phyloP scores from a whole-genome alignment of 345 rosid species.

The Corymbia maculata region DNA sequence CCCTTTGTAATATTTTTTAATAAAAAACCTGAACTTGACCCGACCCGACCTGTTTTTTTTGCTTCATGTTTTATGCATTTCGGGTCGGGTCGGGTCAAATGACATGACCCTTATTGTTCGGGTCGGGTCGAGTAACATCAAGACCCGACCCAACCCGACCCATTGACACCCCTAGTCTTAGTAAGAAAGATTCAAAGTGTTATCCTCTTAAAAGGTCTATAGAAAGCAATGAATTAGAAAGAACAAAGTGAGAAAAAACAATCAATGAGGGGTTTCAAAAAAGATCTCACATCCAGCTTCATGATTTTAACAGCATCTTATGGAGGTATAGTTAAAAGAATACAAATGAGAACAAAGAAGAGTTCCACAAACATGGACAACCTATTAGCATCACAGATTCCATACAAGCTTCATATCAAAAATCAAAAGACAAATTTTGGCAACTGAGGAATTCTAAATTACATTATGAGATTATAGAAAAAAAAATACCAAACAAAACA shows the following conservation, averaged over 20 bases:
- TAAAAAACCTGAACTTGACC: no score
- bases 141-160: no score
- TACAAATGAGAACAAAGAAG: not conserved
- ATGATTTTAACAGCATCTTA: not conserved
- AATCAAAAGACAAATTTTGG: not conserved
- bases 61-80: no score
- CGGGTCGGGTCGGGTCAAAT: no score
- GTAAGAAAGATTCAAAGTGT: not conserved
- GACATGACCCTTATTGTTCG: no score
- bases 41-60: no score
- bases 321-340: not conserved
- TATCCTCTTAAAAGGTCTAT: not conserved
- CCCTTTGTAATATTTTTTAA: no score
- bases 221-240: not conserved
- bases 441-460: not conserved
- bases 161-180: no score
- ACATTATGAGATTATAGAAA: not conserved
- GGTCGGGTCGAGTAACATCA: no score
- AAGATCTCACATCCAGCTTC: not conserved
- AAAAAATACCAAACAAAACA: not conserved
- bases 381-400: not conserved
- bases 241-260: not conserved
- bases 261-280: not conserved
- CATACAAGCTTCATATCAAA: not conserved
- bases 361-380: not conserved